phyloP scores from a whole-genome alignment of 345 rosid genomes.

The Eucalyptus microcorys region DNA sequence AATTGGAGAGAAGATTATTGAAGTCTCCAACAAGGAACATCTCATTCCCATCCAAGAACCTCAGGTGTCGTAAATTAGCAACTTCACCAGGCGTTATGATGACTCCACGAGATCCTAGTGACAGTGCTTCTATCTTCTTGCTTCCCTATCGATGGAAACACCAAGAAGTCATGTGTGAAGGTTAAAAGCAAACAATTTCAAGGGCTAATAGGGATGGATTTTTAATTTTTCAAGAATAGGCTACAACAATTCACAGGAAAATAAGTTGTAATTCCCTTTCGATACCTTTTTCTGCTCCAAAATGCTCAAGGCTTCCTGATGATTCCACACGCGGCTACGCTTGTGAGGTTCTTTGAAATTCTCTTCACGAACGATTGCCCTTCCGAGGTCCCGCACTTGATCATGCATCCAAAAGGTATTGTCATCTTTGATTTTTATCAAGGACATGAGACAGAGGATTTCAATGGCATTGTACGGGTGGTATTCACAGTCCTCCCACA shows the following conservation, averaged over 20 bases:
- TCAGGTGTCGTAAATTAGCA: not conserved
- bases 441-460: not conserved
- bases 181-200: not conserved
- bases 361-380: not conserved
- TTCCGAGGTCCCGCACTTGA: not conserved
- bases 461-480: not conserved
- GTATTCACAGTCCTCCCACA: not conserved
- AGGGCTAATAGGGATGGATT: not conserved
- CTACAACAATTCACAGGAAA: not conserved
- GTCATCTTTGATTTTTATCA: not conserved
- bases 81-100: not conserved
- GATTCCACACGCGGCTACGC: not conserved
- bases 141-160: not conserved
- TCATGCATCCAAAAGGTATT: not conserved
- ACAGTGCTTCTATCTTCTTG: not conserved
- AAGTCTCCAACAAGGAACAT: not conserved
- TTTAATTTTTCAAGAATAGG: not conserved
- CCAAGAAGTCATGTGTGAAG: not conserved
- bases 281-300: not conserved
- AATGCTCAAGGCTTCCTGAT: not conserved
- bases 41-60: not conserved
- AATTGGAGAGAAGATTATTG: not conserved
- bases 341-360: not conserved
- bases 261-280: not conserved
- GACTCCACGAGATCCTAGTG: not conserved